Evolutionary conservation across 2,329 filamentous ascomycete species (phyloP).

Genomic region (Setomelanomma holmii): DNA sequence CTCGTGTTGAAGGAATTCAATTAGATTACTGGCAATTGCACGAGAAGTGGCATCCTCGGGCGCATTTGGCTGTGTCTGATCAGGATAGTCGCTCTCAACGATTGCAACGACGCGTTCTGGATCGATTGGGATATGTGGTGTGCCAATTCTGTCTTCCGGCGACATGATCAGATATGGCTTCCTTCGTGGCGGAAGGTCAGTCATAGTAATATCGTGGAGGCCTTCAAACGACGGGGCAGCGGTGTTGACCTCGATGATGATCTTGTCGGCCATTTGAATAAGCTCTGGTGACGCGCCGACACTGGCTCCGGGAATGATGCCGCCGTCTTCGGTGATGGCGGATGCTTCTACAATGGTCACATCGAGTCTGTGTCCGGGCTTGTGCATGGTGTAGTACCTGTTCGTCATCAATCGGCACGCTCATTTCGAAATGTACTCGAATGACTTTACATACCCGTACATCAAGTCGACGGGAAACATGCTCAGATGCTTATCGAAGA

Average conservation of each 20-base stretch:
- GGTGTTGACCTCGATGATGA: conserved; percentile 93
- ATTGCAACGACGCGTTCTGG: conserved; percentile 84
- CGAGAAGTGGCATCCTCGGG: conserved; percentile 76
- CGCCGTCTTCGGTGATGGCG: conserved; percentile 86
- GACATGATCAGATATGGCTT: conserved; percentile 88
- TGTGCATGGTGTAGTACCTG: conserved; percentile 84
- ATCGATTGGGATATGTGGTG: conserved; percentile 81
- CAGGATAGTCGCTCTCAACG: conserved; percentile 83
- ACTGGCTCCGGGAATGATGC: conserved; percentile 84
- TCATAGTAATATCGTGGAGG: conserved; percentile 89
- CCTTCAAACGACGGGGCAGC: conserved; percentile 81
- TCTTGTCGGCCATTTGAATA: conserved; percentile 89
- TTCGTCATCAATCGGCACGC: conserved; percentile 5
- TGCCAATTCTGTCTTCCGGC: conserved; percentile 86
- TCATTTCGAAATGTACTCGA: neutral
- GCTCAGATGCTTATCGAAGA: conserved; percentile 92
- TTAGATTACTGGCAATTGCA: conserved; percentile 78
- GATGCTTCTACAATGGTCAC: conserved; percentile 86
- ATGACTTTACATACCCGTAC: conserved; percentile 61
- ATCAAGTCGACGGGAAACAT: conserved; percentile 91
- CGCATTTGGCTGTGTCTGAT: conserved; percentile 76
- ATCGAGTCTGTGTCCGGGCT: conserved; percentile 75
- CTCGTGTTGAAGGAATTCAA: conserved; percentile 87
- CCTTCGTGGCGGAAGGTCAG: conserved; percentile 78
- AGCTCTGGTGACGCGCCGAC: conserved; percentile 87